Base-by-base conservation (phyloP, 2,329 filamentous ascomycete species). In the Arthrobotrys megalospora region DNA sequence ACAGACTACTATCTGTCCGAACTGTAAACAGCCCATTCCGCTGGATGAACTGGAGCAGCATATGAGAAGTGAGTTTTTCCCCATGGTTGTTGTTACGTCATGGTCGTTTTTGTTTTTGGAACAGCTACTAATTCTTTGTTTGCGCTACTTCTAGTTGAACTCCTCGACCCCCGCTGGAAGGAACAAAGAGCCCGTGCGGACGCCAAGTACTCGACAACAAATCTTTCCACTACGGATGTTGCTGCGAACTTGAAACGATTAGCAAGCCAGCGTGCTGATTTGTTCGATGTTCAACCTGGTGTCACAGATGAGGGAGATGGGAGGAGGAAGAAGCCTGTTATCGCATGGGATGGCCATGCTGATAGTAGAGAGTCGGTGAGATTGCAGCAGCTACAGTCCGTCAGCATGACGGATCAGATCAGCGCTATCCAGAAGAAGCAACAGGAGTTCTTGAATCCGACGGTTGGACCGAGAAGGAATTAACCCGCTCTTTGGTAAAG, bases 181-280 rank as follows among this genome's bases (percentile, higher is more conserved):
- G 94, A 97, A 83, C 94, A 98, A 84, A 93, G 94, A 81, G 92
- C 93, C 73, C 97, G 97, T 84, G 90, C 93, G 14, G 93, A 97
- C 53, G 90, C 92, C 11, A 91, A 95, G 79, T 93, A 92, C 80
- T 90, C 93, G 0, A 94, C 92, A 0, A 96, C 94, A 8, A 97
- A 97, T 82, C 86, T 97, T 8, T 93, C 92, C 0, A 95, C 93
- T 2, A 90, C 89, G 38, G 95, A 98, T 81, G 93, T 97, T 53
- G 94, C 94, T 64, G 94, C 93, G 84, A 97, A 98, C 83, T 88
- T 98, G 80, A 98, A 98, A 87, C 91, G 95, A n/a, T 87, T 98
- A 64, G 94, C 94, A 24, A 94, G 93, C 81, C 93, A 97, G 84
- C 90, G 95, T 55, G 91, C 89, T 80, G 95, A 97, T 82, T 89